Evolutionary conservation across 305 asterid species (phyloP), one percentile per base, ranked within the genome.

Genomic region (Monarda citriodora): DNA sequence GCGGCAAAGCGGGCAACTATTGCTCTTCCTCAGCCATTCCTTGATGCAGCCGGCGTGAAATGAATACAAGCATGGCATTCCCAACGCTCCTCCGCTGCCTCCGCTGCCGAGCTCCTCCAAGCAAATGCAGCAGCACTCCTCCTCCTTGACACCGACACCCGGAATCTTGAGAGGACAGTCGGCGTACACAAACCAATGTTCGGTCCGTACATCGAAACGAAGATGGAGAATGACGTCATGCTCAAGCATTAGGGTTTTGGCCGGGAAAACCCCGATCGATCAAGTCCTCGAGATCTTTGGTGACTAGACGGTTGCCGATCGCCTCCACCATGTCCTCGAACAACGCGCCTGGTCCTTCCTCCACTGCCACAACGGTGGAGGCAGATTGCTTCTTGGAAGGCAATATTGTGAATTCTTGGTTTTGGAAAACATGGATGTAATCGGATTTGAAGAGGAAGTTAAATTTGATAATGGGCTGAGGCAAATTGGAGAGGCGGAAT

Each of bases 21-120:
- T 61, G 20, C 67, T 52, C 0, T 2, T 53, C 15, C 26, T 34
- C 12, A 60, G 50, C 72, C 72, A 60, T 7, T 32, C 22, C 6
- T 6, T 2, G n/a, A 67, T 32, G 56, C 72, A 67, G 17, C 11
- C 42, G 18, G 40, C 56, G 50, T 59, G 72, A 32, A 67, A 67
- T 9, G 52, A 21, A 44, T 67, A 66, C 11, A 3, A 44, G 21
- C 72, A 67, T 14, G 72, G 61, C 61, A 60, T n/a, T 5, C 40
- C 5, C 55, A 51, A 1, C 11, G 18, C 8, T 2, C 11, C 53
- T 32, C 37, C 37, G 1, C 18, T 10, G 1, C 40, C 29, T 6
- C 5, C 22, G 16, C n/a, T 6, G 10, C 0, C 17, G 6, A 60
- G 14, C 3, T 53, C 61, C 16, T 68, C 72, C 20, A 53, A 23